phyloP scores from a whole-genome alignment of 1,139 yeast species.

The Nakaseomyces kungkrabaensis region DNA sequence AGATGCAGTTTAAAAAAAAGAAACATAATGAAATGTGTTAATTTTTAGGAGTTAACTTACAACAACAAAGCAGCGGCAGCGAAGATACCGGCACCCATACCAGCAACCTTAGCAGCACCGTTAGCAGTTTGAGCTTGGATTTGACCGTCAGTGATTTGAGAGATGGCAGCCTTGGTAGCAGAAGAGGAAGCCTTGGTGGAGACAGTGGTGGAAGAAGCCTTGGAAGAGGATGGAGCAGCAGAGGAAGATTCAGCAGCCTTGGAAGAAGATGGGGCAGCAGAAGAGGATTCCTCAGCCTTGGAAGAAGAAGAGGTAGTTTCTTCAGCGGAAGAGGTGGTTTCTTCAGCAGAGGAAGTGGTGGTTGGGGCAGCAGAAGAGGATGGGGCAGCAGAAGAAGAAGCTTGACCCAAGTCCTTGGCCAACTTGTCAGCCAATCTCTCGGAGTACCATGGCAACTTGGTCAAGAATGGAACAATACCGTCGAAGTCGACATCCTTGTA shows the following conservation, averaged over 20 bases:
- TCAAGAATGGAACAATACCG: conserved; percentile 30
- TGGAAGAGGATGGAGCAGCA: too few relatives aligned
- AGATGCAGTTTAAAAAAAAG: too few relatives aligned
- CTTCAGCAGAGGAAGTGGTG: conserved; percentile 4
- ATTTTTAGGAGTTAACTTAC: neutral
- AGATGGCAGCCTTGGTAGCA: too few relatives aligned
- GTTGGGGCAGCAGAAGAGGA: conserved; percentile 15
- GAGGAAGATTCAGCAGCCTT: too few relatives aligned
- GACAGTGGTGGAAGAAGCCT: too few relatives aligned
- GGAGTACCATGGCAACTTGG: conserved; percentile 38
- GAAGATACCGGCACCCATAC: conserved; percentile 6
- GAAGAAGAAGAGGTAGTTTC: conserved; percentile 3
- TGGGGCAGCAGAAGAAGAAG: conserved; percentile 1
- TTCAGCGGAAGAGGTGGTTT: too few relatives aligned
- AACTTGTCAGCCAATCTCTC: conserved; percentile 25
- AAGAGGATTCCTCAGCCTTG: conserved; percentile 3
- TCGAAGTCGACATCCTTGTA: conserved; percentile 22
- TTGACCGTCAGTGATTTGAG: neutral
- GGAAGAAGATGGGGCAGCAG: conserved; percentile 12
- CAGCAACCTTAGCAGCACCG: conserved; percentile 3
- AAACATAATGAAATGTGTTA: too few relatives aligned
- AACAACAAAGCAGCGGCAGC: conserved; percentile 3
- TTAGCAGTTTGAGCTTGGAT: conserved; percentile 1
- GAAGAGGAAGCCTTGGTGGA: too few relatives aligned
- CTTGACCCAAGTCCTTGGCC: neutral